Percentiles rank a stretch among this genome's conserved stretches.
phyloP scores from a whole-genome alignment of 495 filamentous ascomycete species.

The Penicillium maclennaniae region DNA sequence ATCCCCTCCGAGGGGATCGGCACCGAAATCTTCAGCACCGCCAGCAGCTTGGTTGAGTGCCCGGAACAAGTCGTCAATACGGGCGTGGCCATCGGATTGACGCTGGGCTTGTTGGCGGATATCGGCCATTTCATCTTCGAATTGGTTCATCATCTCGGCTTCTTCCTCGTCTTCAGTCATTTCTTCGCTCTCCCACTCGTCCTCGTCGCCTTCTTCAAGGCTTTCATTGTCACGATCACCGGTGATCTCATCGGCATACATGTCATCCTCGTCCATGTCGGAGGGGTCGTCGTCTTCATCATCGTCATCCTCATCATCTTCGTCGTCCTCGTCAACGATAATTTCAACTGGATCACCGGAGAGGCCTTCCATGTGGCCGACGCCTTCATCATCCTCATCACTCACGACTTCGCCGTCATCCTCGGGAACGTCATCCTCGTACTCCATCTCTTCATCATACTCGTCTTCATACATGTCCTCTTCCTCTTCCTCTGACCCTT shows the following conservation, averaged over 20 bases:
- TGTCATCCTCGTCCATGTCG: conserved; percentile 52
- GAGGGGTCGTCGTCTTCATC: conserved; percentile 64
- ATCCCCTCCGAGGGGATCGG: conserved; percentile 35
- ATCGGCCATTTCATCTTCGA: conserved; percentile 51
- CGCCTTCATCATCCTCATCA: conserved; percentile 77
- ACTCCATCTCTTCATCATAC: conserved; percentile 87
- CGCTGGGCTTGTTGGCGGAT: conserved; percentile 65
- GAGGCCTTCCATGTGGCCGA: conserved; percentile 82
- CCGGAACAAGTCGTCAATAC: conserved; percentile 40
- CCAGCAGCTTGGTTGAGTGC: conserved; percentile 40
- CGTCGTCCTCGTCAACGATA: conserved; percentile 73
- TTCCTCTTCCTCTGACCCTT: conserved; percentile 65
- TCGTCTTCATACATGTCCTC: conserved; percentile 85
- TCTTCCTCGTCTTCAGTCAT: conserved; percentile 54
- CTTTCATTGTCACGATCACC: conserved; percentile 65
- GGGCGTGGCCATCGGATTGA: conserved; percentile 55
- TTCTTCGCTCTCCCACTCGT: conserved; percentile 59
- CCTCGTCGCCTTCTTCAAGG: conserved; percentile 53
- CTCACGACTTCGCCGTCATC: conserved; percentile 84
- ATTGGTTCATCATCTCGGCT: conserved; percentile 48
- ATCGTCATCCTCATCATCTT: conserved; percentile 57
- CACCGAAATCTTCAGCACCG: conserved; percentile 35
- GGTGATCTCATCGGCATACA: conserved; percentile 52
- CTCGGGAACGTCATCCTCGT: conserved; percentile 69
- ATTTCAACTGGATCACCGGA: conserved; percentile 81